Conservation (phyloP, 1,284 basidiomycete species). For the Athelia sp. region DNA sequence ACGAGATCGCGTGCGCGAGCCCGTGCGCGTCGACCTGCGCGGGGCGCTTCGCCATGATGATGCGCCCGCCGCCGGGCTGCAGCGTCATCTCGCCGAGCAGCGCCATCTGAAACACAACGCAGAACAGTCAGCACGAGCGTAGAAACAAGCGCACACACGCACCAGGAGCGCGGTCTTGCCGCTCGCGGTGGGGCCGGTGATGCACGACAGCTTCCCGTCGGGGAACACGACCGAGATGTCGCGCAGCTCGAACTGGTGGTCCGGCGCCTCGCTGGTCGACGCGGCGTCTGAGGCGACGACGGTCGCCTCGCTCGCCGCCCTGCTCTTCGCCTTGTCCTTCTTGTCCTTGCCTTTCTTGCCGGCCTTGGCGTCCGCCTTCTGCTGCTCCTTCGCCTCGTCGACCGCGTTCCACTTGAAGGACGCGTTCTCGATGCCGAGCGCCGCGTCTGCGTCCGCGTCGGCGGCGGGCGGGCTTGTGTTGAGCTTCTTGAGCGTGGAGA, state of each 20-base stretch:
- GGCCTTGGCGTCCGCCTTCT: slow-evolving; percentile 14
- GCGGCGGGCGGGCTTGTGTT: slow-evolving; percentile 32
- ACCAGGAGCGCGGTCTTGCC: slow-evolving; percentile 72
- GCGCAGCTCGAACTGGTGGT: slow-evolving; percentile 47
- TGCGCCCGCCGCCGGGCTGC: slow-evolving; percentile 34
- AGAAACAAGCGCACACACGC: slow-evolving; percentile 13
- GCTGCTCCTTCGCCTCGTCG: slow-evolving; percentile 12
- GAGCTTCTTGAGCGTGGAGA: slow-evolving; percentile 37
- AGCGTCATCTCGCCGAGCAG: slow-evolving; percentile 63
- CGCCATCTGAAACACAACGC: slow-evolving; percentile 39
- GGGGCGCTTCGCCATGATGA: slow-evolving; percentile 63
- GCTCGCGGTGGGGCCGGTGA: slow-evolving; percentile 61
- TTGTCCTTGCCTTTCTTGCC: no score
- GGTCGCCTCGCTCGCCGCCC: neutral
- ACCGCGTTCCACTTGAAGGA: slow-evolving; percentile 60
- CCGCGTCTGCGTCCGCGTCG: slow-evolving; percentile 18
- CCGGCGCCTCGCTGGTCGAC: slow-evolving; percentile 14
- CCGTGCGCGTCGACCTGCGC: slow-evolving; percentile 57
- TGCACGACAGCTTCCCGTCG: slow-evolving; percentile 46
- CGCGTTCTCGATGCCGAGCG: slow-evolving; percentile 51
- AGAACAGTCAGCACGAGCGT: neutral
- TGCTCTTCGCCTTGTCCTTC: no score
- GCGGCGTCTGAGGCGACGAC: neutral
- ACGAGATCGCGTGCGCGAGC: slow-evolving; percentile 73
- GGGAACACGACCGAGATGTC: slow-evolving; percentile 59